phyloP scores from a whole-genome alignment of 768 basidiomycete genomes.

The Pulveroboletus sp. region DNA sequence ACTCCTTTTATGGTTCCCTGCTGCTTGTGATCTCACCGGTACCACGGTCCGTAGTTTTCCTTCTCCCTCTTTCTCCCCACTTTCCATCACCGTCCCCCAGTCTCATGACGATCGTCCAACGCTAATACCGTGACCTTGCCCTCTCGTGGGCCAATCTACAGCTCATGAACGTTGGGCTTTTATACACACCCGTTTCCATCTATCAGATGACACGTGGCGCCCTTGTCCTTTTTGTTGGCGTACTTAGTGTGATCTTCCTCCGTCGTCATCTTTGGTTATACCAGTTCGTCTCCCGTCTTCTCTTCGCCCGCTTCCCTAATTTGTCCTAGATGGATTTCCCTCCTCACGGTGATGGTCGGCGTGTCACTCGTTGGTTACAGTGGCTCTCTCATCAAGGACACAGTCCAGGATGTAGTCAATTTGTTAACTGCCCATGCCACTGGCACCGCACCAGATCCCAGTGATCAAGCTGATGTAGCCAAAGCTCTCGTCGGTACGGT shows the following conservation, averaged over 20 bases:
- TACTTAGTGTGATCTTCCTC: constrained; percentile 89
- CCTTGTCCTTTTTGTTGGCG: constrained; percentile 89
- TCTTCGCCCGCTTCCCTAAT: constrained; percentile 2
- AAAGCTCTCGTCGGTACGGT: constrained; percentile 65
- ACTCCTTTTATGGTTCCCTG: constrained; percentile 82
- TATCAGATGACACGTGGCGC: constrained; percentile 97
- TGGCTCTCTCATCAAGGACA: constrained; percentile 81
- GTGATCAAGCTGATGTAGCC: constrained; percentile 58
- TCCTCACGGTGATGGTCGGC: constrained; percentile 83
- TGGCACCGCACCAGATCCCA: constrained; percentile 39
- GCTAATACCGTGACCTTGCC: constrained; percentile 16
- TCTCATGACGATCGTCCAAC: constrained; percentile 4
- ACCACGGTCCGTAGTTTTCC: constrained; percentile 63
- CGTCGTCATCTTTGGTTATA: constrained; percentile 80
- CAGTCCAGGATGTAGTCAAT: constrained; percentile 44
- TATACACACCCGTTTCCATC: constrained; percentile 95
- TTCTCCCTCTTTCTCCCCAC: constrained; percentile 8
- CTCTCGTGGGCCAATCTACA: constrained; percentile 22
- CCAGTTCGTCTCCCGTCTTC: constrained; percentile 49
- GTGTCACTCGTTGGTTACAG: constrained; percentile 83
- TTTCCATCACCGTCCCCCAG: constrained; percentile 8
- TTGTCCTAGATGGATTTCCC: constrained; percentile 72
- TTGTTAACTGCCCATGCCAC: constrained; percentile 12
- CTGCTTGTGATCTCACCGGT: constrained; percentile 83
- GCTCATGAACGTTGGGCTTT: constrained; percentile 93